Percentiles rank a stretch among this genome's conserved stretches.
These are phyloP conservation scores for Daldinia sp. DNA, from an alignment of 2,329 filamentous ascomycete genomes.

Conservation along the genomic window DNA sequence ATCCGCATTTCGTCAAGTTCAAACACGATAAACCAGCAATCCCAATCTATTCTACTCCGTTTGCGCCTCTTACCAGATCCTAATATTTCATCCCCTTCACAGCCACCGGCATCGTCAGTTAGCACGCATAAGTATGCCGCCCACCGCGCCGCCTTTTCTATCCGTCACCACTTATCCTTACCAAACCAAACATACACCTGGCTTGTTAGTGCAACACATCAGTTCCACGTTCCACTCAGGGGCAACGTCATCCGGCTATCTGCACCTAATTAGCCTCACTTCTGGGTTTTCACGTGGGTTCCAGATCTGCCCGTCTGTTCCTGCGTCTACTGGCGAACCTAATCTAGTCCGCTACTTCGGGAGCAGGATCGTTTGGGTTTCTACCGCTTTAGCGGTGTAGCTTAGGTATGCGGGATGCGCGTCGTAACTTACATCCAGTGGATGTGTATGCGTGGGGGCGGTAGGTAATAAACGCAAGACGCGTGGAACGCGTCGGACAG, in stretches of 20 bases:
- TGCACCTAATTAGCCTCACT: constrained; percentile 19
- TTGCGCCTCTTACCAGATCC: neutral
- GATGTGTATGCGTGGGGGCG: neutral
- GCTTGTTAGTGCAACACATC: constrained; percentile 9
- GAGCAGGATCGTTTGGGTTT: neutral
- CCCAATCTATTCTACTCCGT: neutral
- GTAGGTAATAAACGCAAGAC: neutral
- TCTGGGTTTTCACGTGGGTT: constrained; percentile 27
- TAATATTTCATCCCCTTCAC: constrained; percentile 1
- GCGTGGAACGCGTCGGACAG: neutral
- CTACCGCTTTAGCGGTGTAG: constrained; percentile 2
- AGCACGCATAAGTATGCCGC: constrained; percentile 4
- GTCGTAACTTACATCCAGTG: neutral
- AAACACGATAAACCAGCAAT: neutral
- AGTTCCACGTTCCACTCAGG: constrained; percentile 5
- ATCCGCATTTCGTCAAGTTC: neutral
- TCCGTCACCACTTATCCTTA: neutral
- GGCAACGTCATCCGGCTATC: constrained; percentile 18
- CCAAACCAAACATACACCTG: neutral
- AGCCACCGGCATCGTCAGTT: constrained; percentile 1
- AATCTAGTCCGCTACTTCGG: constrained; percentile 24
- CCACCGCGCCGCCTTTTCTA: constrained; percentile 6
- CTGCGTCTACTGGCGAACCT: constrained; percentile 27
- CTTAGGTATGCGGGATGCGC: neutral
- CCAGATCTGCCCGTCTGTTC: constrained; percentile 25